Base-by-base conservation (phyloP, 2,329 filamentous ascomycete genomes). In the Hymenoscyphus fructigenus region DNA sequence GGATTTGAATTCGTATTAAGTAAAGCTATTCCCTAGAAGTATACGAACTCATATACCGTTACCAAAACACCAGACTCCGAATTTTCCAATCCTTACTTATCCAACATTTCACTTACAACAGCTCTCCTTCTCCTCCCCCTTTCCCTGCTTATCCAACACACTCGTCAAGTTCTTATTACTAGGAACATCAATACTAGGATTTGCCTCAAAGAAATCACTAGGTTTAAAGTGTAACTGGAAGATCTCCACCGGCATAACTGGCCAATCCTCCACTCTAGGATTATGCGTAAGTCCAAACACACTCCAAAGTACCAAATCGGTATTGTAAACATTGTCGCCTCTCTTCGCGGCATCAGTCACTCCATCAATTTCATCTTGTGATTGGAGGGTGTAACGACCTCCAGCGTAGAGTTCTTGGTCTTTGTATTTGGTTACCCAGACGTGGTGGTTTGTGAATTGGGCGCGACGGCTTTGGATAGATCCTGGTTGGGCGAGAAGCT, bases 231-330 rank as follows among this genome's bases (percentile, higher is more conserved):
- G 82, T 70, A 96, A 79, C 3, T 89, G 91, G 83, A 96, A 92
- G 2, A 91, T 90, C 81, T 93, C 90, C 0, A 86, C 90, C 0
- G 92, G 92, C 71, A 97, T 96, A 69, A 97, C 84, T 17, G 93
- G 93, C 81, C 91, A 97, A 77, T 97, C 93, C 74, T 97, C 93
- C 0, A 92, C 92, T 0, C 91, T 82, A 0, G 93, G 93, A 81
- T 97, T 93, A 76, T 97, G 93, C 1, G 90, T 93, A 29, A 97
- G 82, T 28, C 93, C 93, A 73, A 97, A 97, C 0, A 91, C 95
- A 79, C 96, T 92, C 93, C 93, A 97, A 6, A 97, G 84, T 2
- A 97, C 93, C 69, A 92, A 88, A 72, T 93, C 93, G 0, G 89
- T 92, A 7, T 93, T 95, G 75, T 96, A 92, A 0, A 93, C 91